These are phyloP conservation scores for Bonia amplexicaulis DNA, from an alignment of 176 grass and related monocot species.

Conservation along the genomic window DNA sequence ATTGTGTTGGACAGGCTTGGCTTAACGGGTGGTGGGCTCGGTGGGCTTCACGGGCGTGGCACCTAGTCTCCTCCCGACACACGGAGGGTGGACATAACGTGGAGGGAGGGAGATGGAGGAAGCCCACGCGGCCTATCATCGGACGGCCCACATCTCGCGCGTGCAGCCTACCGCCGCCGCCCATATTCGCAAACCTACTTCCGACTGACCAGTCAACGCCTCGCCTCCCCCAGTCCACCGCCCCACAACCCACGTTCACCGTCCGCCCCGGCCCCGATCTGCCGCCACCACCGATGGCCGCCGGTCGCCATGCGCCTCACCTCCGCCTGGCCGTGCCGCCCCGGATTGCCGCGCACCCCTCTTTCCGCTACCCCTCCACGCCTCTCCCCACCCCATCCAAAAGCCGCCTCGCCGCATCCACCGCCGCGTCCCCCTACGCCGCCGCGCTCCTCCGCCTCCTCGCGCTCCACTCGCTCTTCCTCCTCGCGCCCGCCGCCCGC, in stretches of 20 bases:
- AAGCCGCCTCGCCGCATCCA: conserved; percentile 19
- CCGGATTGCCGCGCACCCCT: conserved; percentile 27
- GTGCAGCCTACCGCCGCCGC: background rate
- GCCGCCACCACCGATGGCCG: background rate
- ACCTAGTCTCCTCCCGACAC: no score
- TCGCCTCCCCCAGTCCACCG: background rate
- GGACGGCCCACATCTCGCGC: no score
- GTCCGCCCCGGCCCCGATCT: conserved; percentile 8
- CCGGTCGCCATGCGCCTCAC: conserved; percentile 28
- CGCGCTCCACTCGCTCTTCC: conserved; percentile 49
- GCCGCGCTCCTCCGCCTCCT: conserved; percentile 48
- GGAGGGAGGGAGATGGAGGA: no score
- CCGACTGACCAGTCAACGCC: background rate
- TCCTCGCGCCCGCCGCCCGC: conserved; percentile 37
- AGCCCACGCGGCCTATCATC: no score
- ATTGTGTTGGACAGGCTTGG: no score
- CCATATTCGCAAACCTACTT: background rate
- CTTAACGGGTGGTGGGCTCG: no score
- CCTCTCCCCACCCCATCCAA: conserved; percentile 49
- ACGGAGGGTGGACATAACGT: no score
- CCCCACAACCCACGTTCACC: background rate
- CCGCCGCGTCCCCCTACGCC: conserved; percentile 46
- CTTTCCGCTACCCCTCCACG: conserved; percentile 40
- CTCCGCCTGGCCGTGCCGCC: conserved; percentile 53
- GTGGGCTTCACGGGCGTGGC: no score